Percentiles rank a stretch among this genome's conserved stretches.
These are phyloP conservation scores for Leishmania turanica DNA, from an alignment of 208 protist genomes.

Conservation along the genomic window DNA sequence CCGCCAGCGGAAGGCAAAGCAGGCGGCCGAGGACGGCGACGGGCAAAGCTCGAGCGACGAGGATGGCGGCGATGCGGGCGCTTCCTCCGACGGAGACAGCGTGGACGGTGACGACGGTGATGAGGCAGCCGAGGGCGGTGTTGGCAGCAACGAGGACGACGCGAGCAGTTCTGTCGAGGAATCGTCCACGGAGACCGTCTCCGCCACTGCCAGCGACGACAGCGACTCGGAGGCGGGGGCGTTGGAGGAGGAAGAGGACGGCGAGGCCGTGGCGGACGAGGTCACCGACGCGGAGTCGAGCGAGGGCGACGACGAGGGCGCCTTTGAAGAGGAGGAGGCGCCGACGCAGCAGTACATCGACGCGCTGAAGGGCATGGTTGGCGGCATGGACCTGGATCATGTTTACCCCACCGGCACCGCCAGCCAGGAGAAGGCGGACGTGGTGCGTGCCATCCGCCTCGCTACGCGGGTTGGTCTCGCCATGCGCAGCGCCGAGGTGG, in stretches of 20 bases:
- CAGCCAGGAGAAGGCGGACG: constrained; percentile 81
- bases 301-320: constrained; percentile 24
- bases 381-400: constrained; percentile 83
- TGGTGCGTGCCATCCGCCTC: constrained; percentile 74
- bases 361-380: constrained; percentile 83
- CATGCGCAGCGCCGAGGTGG: constrained; percentile 68
- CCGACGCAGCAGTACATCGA: constrained; percentile 89
- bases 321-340: constrained; percentile 72
- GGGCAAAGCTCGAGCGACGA: constrained; percentile 38
- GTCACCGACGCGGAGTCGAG: constrained; percentile 10
- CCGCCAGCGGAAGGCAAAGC: constrained; percentile 57
- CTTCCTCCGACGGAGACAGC: constrained; percentile 14
- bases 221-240: constrained; percentile 27
- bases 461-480: constrained; percentile 64
- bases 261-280: constrained; percentile 19
- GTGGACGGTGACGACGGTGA: constrained; percentile 5
- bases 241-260: constrained; percentile 29
- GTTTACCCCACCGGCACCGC: constrained; percentile 74
- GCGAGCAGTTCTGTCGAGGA: constrained; percentile 14
- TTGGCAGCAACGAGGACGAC: constrained; percentile 24
- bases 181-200: constrained; percentile 17
- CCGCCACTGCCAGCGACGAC: constrained; percentile 27
- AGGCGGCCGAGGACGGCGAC: constrained; percentile 38
- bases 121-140: constrained; percentile 11
- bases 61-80: neutral